Evolutionary conservation across 441 rosid species (phyloP).

Genomic region (Gossypium schwendimanii): DNA sequence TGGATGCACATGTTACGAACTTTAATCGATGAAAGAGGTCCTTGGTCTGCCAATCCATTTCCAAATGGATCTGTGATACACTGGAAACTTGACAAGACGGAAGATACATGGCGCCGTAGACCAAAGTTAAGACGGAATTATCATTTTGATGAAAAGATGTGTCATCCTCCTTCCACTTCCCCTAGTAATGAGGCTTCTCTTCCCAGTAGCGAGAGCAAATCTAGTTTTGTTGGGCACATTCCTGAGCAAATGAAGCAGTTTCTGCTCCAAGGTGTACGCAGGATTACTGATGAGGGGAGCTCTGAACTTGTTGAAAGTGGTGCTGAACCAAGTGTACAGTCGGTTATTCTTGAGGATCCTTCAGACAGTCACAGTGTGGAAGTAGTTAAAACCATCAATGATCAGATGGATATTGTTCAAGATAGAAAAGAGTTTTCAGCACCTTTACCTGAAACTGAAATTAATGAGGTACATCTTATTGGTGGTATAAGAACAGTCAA

Average conservation of each 20-base stretch:
- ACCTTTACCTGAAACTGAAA: constrained; percentile 61
- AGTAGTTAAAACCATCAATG: constrained; percentile 50
- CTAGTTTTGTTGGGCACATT: constrained; percentile 69
- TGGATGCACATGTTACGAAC: constrained; percentile 96
- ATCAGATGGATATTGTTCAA: constrained; percentile 52
- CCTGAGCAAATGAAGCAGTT: constrained; percentile 98
- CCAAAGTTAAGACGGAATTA: constrained; percentile 86
- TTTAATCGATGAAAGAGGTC: constrained; percentile 96
- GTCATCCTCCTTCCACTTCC: constrained; percentile 57
- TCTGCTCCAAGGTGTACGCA: constrained; percentile 79
- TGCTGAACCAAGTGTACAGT: constrained; percentile 43
- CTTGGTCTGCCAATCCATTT: constrained; percentile 98
- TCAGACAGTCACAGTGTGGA: constrained; percentile 42
- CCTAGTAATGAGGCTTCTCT: constrained; percentile 40
- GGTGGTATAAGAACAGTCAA: constrained; percentile 7
- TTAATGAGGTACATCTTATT: constrained; percentile 58
- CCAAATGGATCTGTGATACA: constrained; percentile 64
- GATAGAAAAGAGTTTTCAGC: constrained; percentile 54
- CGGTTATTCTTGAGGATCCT: constrained; percentile 38
- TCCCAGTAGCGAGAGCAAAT: constrained; percentile 47
- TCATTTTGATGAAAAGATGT: constrained; percentile 84
- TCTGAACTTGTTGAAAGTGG: constrained; percentile 64
- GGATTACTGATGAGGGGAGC: constrained; percentile 81
- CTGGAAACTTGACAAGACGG: constrained; percentile 99
- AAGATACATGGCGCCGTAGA: constrained; percentile 96